Base-by-base conservation (phyloP, 1,284 basidiomycete species). In the Apiotrichum veenhuisii region DNA sequence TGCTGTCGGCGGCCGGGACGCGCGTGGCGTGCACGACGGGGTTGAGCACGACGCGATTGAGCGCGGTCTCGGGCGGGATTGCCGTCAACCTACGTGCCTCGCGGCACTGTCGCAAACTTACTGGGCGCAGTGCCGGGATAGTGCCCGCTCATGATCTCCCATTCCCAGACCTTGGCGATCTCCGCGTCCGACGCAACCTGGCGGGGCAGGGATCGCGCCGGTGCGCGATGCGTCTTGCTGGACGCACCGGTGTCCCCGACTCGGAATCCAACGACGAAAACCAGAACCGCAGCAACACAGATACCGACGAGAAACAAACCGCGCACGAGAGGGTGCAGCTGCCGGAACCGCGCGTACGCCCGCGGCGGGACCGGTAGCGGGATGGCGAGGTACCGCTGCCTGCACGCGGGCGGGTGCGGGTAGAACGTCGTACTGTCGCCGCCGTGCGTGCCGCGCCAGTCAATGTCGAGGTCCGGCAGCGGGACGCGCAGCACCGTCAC, bases 61-160 rank as follows among this genome's bases (percentile, higher is more conserved):
- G 74, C 36, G 84, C 83, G 18, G 92, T 77, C 61, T 83, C 79
- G 63, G 84, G 83, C 5, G 91, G 89, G 57, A 91, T 91, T 91
- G 68, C 20, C 22, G 41, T 53, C 48, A 46, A n/a, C n/a, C n/a
- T n/a, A n/a, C n/a, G n/a, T n/a, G n/a, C n/a, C n/a, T n/a, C n/a
- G n/a, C n/a, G n/a, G n/a, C n/a, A n/a, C n/a, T n/a, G n/a, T n/a
- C n/a, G 50, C 50, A 17, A 15, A 5, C 14, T 17, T 45, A 92
- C 90, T 82, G 67, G 82, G 80, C 56, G 83, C 80, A 52, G 83
- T 81, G 74, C 88, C 91, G 2, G 93, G 92, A 78, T 92, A 91
- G 75, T 95, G 91, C 1, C 93, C 93, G 64, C 89, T 88, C 43
- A 83, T 79, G 55, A 96, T 83, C 77, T 97, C 92, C 91, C 91